Percentiles rank a stretch among this genome's conserved stretches.
Conservation (phyloP, 108 stramenopile genomes). For the Skeletonema grethae region DNA sequence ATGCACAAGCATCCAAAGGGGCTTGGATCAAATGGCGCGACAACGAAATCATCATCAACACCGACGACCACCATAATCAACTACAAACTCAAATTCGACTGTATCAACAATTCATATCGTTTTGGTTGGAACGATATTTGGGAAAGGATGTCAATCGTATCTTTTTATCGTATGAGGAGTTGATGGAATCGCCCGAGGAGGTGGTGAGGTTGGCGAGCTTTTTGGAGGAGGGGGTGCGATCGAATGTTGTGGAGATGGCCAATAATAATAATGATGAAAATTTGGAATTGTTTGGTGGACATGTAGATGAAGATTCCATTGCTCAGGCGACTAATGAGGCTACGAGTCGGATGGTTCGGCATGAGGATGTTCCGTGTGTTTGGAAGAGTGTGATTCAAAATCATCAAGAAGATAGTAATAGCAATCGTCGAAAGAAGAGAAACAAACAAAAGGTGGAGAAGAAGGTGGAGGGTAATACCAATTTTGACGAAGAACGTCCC, state of each 20-base stretch:
- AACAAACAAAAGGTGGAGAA: too few species aligned
- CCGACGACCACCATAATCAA: constrained; percentile 8
- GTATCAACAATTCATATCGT: constrained; percentile 37
- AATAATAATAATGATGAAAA: too few species aligned
- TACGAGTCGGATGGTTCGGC: constrained; percentile 8
- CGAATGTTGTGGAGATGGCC: constrained; percentile 20
- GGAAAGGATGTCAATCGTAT: constrained; percentile 26
- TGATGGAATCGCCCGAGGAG: constrained; percentile 13
- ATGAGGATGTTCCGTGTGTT: constrained; percentile 32
- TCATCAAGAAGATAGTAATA: background rate
- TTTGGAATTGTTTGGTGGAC: background rate
- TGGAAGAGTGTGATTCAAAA: constrained; percentile 35
- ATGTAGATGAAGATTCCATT: constrained; percentile 10
- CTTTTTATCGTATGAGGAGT: constrained; percentile 35
- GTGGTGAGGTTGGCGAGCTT: constrained; percentile 22
- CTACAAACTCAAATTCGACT: constrained; percentile 22
- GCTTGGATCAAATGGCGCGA: constrained; percentile 40
- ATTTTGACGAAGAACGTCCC: constrained; percentile 11
- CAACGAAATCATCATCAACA: too few species aligned
- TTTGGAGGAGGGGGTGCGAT: constrained; percentile 13
- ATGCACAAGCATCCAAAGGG: constrained; percentile 9
- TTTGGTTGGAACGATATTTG: constrained; percentile 36
- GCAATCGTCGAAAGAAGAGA: constrained; percentile 1
- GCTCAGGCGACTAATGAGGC: constrained; percentile 12
- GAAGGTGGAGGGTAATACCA: too few species aligned